Conservation (phyloP, 2,329 filamentous ascomycete genomes). For the Periconia sp. region DNA sequence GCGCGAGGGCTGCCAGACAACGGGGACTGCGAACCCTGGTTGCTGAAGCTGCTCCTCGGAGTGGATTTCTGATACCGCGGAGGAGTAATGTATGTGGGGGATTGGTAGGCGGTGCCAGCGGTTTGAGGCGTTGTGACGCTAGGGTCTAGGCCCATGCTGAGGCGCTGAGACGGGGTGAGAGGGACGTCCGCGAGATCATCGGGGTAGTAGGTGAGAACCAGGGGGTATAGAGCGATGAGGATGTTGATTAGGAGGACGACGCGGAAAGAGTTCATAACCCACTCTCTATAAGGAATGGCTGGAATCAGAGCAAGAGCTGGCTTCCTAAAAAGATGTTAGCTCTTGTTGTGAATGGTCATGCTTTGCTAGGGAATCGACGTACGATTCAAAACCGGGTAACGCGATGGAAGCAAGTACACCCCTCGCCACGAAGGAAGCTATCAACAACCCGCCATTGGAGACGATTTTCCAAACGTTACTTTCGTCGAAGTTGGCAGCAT, state of each 20-base stretch:
- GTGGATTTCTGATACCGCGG: constrained; percentile 81
- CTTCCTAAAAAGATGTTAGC: constrained; percentile 32
- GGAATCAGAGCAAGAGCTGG: constrained; percentile 40
- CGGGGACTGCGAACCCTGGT: constrained; percentile 57
- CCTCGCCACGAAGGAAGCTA: constrained; percentile 48
- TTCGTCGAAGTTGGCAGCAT: constrained; percentile 76
- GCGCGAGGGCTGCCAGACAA: constrained; percentile 57
- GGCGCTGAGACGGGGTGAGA: constrained; percentile 84
- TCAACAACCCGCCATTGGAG: constrained; percentile 64
- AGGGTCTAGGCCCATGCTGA: constrained; percentile 78
- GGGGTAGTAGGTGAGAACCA: constrained; percentile 59
- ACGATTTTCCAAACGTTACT: constrained; percentile 71
- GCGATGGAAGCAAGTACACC: constrained; percentile 6
- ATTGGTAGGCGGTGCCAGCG: constrained; percentile 57
- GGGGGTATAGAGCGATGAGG: constrained; percentile 67
- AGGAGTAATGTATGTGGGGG: constrained; percentile 73
- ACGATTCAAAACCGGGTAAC: constrained; percentile 26
- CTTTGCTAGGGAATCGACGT: constrained; percentile 6
- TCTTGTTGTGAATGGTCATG: neutral
- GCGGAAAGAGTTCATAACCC: constrained; percentile 51
- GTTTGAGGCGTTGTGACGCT: constrained; percentile 59
- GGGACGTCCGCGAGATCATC: constrained; percentile 88
- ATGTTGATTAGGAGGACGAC: constrained; percentile 66
- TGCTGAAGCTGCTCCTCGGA: constrained; percentile 61
- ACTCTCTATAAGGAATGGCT: constrained; percentile 41